Percentiles rank a stretch among this genome's conserved stretches.
Evolutionary conservation across 106 monocot species (phyloP).

Genomic region (Xerophyta viscosa): DNA sequence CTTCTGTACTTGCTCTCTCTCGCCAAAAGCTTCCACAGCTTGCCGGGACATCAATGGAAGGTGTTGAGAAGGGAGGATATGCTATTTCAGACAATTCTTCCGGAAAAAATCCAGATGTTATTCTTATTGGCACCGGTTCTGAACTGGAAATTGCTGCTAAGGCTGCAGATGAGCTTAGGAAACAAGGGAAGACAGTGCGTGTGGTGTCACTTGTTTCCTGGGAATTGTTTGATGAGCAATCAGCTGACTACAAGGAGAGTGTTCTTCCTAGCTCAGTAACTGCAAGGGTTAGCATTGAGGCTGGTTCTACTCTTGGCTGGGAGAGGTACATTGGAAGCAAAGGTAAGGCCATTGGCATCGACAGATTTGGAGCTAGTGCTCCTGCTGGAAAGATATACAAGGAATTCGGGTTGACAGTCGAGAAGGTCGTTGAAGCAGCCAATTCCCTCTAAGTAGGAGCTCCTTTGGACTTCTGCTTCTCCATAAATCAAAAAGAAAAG

Average conservation of each 20-base stretch:
- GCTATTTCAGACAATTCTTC: constrained; percentile 62
- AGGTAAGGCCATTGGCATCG: constrained; percentile 72
- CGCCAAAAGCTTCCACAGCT: constrained; percentile 72
- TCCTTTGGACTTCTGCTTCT: neutral
- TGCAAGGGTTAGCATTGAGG: constrained; percentile 64
- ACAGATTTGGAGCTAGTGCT: constrained; percentile 72
- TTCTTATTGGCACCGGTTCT: constrained; percentile 57
- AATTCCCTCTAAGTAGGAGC: constrained; percentile 27
- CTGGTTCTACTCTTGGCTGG: constrained; percentile 65
- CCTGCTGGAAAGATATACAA: constrained; percentile 70
- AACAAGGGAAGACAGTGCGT: constrained; percentile 51
- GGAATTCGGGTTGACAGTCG: constrained; percentile 60
- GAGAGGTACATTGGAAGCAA: constrained; percentile 46
- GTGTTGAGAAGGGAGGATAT: constrained; percentile 72
- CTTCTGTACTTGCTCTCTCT: constrained; percentile 61
- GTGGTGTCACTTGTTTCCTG: constrained; percentile 66
- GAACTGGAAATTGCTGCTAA: constrained; percentile 74
- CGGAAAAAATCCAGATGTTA: constrained; percentile 52
- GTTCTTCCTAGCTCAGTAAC: constrained; percentile 43
- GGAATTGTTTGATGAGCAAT: constrained; percentile 76
- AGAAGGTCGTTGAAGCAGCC: constrained; percentile 44
- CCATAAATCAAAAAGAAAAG: neutral
- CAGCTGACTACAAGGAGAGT: constrained; percentile 64
- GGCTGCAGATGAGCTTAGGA: constrained; percentile 65
- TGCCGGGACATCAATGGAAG: constrained; percentile 59